Evolutionary conservation across 2,329 filamentous ascomycete genomes (phyloP), one percentile per base, ranked within the genome.

Genomic region (Phialocephala sp.): DNA sequence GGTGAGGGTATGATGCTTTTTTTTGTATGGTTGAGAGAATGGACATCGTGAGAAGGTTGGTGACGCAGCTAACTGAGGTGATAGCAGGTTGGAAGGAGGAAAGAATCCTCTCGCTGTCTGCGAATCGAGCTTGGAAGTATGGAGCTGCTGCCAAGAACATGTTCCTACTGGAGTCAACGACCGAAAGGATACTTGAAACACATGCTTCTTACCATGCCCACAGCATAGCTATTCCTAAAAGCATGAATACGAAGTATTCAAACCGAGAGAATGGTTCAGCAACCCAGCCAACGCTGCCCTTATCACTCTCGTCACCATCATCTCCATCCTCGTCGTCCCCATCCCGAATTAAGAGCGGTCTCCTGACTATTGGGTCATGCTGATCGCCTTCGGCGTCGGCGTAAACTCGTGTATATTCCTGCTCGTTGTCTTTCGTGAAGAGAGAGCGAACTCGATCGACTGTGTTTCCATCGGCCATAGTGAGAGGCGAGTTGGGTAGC

Each of bases 141-240:
- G 94, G 93, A 1, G 93, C 92, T 9, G 94, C 93, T 55, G 95
- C 94, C 72, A 98, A 87, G 78, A 98, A 97, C 94, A 97, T 97
- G 82, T 98, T 98, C 93, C 93, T 94, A 71, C 18, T n/a, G 14
- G 24, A 15, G 54, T 72, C 59, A 71, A 67, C 22, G 57, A 57
- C 11, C 11, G 37, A 1, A 27, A 18, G 14, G 32, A 18, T 35
- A 14, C 43, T 57, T n/a, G 41, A 20, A 24, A 15, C 74, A 57
- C 72, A 68, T 20, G 54, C 61, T 47, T 73, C 86, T 72, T 86
- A 96, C 94, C 94, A 98, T 63, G 94, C 93, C 94, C 94, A 98
- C 54, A 98, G 84, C 95, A 98, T 98, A 60, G 94, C 92, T 64
- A 97, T 84, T 59, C 95, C 95, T 32, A 98, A 82, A 59, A 97